Evolutionary conservation across 164 flowering plant species (phyloP), one percentile per base, ranked within the genome.

Genomic region (Protea cynaroides): DNA sequence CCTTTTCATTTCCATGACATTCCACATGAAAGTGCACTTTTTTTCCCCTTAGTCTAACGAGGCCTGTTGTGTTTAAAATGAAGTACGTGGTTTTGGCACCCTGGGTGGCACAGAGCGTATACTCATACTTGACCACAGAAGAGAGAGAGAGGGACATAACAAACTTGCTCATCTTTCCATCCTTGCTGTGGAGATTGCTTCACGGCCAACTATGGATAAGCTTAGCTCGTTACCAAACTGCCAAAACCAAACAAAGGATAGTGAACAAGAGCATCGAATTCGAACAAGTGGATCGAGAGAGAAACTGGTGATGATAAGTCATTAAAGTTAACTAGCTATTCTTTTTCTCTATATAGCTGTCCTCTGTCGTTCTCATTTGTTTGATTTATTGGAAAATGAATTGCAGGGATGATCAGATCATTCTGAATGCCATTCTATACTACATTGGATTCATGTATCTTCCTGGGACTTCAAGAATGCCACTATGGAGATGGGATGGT

Each of bases 201-300:
- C 84, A 85, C 70, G 75, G 71, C 62, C 87, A 85, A 38, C 64
- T 85, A 7, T 85, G 90, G 90, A 82, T 83, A 7, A 64, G 79
- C 18, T 63, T 78, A 0, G 76, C 87, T 38, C 86, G 90, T 17
- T 66, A 82, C 55, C 74, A 75, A 13, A 84, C 86, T 0, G 81
- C 83, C 40, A 86, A 79, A 70, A 81, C 83, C 51, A 72, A 68
- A 25, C 23, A 72, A 23, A 25, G 65, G 36, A 64, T 64, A 14
- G 22, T 53, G 3, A 36, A 54, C 50, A 64, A 54, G 37, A 21
- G 49, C 23, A 53, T 64, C 1, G 66, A 64, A 14, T 64, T 64
- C 18, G 59, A 64, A 37, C 66, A 64, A 19, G 66, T 64, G 8
- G 66, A 64, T 14, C 22, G 66, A 38, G 66, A 64, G 38, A 53